Percentiles rank a stretch among this genome's conserved stretches.
These are phyloP conservation scores for Pulveroboletus sp. DNA, from an alignment of 768 basidiomycete genomes.

Conservation along the genomic window DNA sequence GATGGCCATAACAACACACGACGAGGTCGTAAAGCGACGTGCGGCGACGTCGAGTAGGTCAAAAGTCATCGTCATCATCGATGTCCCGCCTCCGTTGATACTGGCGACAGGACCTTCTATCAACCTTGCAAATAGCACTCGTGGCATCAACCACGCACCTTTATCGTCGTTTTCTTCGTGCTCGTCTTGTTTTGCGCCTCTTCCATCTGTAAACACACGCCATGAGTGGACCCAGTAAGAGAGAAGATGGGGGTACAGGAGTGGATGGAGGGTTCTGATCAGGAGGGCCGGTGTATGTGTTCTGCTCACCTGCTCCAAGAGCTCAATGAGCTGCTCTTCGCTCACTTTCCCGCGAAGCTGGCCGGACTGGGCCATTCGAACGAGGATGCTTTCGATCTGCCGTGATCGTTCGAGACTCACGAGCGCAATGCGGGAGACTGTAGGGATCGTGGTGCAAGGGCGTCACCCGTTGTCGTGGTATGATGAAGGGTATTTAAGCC, in stretches of 20 bases:
- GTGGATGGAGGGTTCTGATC: not conserved
- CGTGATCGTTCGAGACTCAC: conserved; percentile 79
- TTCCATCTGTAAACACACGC: conserved; percentile 42
- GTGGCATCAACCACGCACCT: conserved; percentile 33
- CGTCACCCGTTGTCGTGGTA: not conserved
- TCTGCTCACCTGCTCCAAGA: conserved; percentile 71
- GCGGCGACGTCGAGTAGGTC: not conserved
- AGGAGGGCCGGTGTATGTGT: not conserved
- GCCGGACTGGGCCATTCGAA: conserved; percentile 80
- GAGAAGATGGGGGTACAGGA: not conserved
- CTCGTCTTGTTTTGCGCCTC: conserved; percentile 45
- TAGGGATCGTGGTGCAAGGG: not conserved
- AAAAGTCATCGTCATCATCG: conserved; percentile 61
- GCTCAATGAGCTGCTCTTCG: conserved; percentile 77
- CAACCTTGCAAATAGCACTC: not conserved
- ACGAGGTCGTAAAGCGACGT: not conserved
- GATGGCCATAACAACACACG: not conserved
- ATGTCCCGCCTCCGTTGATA: conserved; percentile 63
- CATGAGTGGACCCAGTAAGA: conserved; percentile 4
- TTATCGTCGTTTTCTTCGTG: conserved; percentile 55
- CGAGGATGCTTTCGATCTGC: conserved; percentile 73
- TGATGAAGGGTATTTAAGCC: not conserved
- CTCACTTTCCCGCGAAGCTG: conserved; percentile 73
- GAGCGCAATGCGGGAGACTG: conserved; percentile 83
- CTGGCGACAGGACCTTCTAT: conserved; percentile 27